Conservation (phyloP, 2,329 filamentous ascomycete species). For the Trichoderma harzianum region DNA sequence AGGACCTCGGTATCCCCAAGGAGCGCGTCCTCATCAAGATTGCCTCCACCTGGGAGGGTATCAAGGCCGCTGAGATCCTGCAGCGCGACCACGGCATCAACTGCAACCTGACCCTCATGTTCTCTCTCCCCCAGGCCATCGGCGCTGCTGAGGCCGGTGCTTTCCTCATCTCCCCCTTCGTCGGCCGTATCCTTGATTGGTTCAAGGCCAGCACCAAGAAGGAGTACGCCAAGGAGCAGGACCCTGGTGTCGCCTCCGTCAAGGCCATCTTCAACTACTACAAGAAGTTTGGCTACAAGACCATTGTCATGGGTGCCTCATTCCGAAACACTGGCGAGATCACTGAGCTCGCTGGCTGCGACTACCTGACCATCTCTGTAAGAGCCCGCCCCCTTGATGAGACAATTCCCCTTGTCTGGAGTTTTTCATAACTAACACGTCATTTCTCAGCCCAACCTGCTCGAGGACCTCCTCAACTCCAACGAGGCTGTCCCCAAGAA, state of each 20-base stretch:
- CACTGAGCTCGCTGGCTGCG: conserved; percentile 95
- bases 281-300: conserved; percentile 99
- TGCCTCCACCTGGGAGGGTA: conserved; percentile 98
- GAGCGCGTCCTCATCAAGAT: conserved; percentile 98
- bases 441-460: conserved; percentile 69
- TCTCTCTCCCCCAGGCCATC: conserved; percentile 92
- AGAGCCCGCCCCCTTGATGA: conserved; percentile 29
- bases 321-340: conserved; percentile 97
- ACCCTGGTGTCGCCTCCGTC: conserved; percentile 94
- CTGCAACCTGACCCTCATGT: conserved; percentile 98
- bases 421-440: conserved; percentile 18
- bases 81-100: conserved; percentile 96
- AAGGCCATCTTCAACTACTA: conserved; percentile 99
- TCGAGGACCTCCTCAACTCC: conserved; percentile 92
- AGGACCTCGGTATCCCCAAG: conserved; percentile 85
- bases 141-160: conserved; percentile 91
- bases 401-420: too few relatives aligned
- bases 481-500: conserved; percentile 81
- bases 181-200: conserved; percentile 99
- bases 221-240: conserved; percentile 83
- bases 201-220: conserved; percentile 96
- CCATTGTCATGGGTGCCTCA: conserved; percentile 98
- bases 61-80: conserved; percentile 96
- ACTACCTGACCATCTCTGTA: conserved; percentile 97
- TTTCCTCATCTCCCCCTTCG: conserved; percentile 98